phyloP scores from a whole-genome alignment of 2,329 filamentous ascomycete species.

The Pseudogymnoascus sp. region DNA sequence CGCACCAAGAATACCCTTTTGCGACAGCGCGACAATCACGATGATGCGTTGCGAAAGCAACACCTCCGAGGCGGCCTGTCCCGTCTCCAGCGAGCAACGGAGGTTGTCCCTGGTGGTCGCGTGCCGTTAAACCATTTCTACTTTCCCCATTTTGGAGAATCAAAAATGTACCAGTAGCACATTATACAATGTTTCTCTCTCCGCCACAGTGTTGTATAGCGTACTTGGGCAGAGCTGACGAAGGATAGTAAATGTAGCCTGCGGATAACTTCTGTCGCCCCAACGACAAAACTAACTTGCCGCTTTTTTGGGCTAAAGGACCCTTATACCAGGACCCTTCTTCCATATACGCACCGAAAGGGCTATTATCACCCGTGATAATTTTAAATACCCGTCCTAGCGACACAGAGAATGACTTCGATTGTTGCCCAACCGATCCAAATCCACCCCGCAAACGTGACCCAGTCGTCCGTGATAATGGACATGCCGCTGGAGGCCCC shows the following conservation, averaged over 20 bases:
- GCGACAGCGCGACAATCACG: neutral
- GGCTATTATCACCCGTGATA: neutral
- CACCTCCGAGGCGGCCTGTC: neutral
- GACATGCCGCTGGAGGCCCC: slow-evolving; percentile 14
- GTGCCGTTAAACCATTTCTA: neutral
- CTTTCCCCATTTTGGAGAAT: too few relatives aligned
- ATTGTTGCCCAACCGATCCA: slow-evolving; percentile 6
- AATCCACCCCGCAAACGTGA: neutral
- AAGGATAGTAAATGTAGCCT: neutral
- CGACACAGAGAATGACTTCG: slow-evolving; percentile 1
- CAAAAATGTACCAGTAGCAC: neutral
- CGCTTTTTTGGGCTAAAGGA: neutral
- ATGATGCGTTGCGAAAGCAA: neutral
- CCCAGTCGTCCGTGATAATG: neutral
- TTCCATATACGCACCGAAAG: neutral
- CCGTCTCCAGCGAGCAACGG: neutral
- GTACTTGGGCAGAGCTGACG: neutral
- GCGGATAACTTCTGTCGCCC: neutral
- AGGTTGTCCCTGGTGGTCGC: neutral
- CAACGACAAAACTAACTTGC: neutral
- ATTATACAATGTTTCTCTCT: neutral
- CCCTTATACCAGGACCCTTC: neutral
- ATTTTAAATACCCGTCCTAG: neutral
- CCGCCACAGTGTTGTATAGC: neutral
- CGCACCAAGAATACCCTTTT: neutral